A percentile compares a stretch with the other conserved stretches of the same genome.
Evolutionary conservation across 768 basidiomycete genomes (phyloP).

Genomic region (Podaxis mareebaensis): DNA sequence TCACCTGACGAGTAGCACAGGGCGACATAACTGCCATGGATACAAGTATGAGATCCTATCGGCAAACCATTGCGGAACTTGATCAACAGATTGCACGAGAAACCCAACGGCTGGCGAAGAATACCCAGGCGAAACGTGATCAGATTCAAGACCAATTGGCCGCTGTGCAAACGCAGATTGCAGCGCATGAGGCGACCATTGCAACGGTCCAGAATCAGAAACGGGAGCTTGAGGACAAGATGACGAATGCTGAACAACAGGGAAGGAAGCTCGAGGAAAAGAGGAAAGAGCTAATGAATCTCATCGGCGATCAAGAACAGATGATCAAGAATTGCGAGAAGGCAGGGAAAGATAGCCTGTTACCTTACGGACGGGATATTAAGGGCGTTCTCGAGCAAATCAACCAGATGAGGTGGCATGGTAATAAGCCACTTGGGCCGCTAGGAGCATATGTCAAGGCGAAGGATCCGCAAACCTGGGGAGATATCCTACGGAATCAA

Average conservation of each 20-base stretch:
- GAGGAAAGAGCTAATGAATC: conserved; percentile 31
- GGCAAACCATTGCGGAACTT: conserved; percentile 37
- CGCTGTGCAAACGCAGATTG: conserved; percentile 40
- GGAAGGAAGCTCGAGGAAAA: conserved; percentile 39
- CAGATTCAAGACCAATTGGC: conserved; percentile 54
- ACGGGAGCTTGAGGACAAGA: conserved; percentile 28
- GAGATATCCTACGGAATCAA: conserved; percentile 60
- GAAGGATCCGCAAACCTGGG: conserved; percentile 65
- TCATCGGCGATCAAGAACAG: conserved; percentile 46
- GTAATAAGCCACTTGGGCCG: conserved; percentile 73
- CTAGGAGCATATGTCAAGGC: conserved; percentile 79
- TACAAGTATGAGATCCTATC: conserved; percentile 32
- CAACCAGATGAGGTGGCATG: conserved; percentile 54
- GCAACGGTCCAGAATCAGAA: conserved; percentile 33
- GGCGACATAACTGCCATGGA: conserved; percentile 53
- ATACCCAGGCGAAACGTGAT: conserved; percentile 64
- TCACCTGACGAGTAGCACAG: conserved; percentile 30
- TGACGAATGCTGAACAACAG: conserved; percentile 31
- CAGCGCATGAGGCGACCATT: conserved; percentile 35
- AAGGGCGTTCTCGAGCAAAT: conserved; percentile 58
- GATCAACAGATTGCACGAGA: conserved; percentile 54
- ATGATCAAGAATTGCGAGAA: conserved; percentile 52
- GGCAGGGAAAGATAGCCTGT: conserved; percentile 56
- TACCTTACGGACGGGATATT: conserved; percentile 65
- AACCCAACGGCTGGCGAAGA: conserved; percentile 49